Evolutionary conservation across 2,329 filamentous ascomycete species (phyloP).

Genomic region (Trichoderma endophyticum): DNA sequence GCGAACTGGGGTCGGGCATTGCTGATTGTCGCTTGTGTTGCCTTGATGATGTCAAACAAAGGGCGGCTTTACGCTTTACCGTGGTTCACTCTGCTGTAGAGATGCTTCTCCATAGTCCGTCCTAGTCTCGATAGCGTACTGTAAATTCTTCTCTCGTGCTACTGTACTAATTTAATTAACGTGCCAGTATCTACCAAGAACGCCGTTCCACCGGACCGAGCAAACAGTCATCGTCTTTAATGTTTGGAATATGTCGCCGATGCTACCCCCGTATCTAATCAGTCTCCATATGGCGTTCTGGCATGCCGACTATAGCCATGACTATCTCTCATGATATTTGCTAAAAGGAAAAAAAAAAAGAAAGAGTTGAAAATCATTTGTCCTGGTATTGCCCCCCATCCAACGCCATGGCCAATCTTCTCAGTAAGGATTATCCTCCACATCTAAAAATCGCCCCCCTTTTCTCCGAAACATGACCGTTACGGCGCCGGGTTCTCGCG

Average conservation of each 20-base stretch:
- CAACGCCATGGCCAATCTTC: slow-evolving; percentile 30
- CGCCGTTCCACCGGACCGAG: background rate
- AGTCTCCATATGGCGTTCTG: background rate
- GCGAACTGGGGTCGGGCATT: background rate
- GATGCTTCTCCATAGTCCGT: background rate
- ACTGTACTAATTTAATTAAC: background rate
- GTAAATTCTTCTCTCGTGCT: background rate
- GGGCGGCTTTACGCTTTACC: background rate
- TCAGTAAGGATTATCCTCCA: slow-evolving; percentile 9
- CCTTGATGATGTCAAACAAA: background rate
- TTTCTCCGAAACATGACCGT: slow-evolving; percentile 16
- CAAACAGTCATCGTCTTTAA: background rate
- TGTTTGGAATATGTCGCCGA: background rate
- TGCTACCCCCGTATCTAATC: background rate
- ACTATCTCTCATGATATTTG: background rate
- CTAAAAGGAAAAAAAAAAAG: background rate
- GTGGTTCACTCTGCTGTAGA: background rate
- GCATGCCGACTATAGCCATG: background rate
- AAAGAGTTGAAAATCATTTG: slow-evolving; percentile 22
- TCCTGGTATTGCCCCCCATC: slow-evolving; percentile 30
- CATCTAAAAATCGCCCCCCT: background rate
- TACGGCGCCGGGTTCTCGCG: slow-evolving; percentile 80
- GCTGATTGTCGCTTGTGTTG: background rate
- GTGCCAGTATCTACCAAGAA: background rate
- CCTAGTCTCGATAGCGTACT: background rate